phyloP scores from a whole-genome alignment of 148 eudicot genomes.

The Rheum nobile region DNA sequence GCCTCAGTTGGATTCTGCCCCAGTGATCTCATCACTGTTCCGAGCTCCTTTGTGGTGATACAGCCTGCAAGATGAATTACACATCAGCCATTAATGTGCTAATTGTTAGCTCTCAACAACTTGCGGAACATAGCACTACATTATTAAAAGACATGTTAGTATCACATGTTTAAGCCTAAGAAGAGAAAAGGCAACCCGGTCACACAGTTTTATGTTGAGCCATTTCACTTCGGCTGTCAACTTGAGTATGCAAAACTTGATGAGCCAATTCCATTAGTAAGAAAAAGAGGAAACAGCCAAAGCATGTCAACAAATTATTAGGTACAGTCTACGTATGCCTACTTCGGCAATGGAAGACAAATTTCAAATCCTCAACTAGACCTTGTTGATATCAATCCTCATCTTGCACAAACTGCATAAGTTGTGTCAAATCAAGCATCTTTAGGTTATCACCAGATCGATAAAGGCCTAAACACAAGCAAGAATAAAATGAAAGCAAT shows the following conservation, averaged over 20 bases:
- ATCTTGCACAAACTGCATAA: neutral
- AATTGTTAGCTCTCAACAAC: neutral
- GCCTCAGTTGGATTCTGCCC: conserved; percentile 24
- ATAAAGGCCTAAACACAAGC: neutral
- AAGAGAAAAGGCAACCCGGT: too few species aligned
- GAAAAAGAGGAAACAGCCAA: neutral
- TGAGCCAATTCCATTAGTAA: neutral
- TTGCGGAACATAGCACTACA: neutral
- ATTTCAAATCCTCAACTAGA: neutral
- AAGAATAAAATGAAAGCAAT: neutral
- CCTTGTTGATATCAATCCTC: neutral
- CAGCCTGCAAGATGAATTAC: conserved; percentile 7
- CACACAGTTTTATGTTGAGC: too few species aligned
- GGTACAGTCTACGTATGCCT: neutral
- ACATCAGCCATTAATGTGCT: neutral
- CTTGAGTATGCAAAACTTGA: neutral
- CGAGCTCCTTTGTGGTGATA: conserved; percentile 21
- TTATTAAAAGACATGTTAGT: too few species aligned
- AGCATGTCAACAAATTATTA: neutral
- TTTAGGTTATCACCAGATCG: neutral
- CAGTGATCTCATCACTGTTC: conserved; percentile 21
- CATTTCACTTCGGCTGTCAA: neutral
- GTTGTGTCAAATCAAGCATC: neutral
- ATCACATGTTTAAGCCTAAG: too few species aligned
- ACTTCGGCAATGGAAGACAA: neutral